Evolutionary conservation across 345 rosid species (phyloP).

Genomic region (Salix purpurea): DNA sequence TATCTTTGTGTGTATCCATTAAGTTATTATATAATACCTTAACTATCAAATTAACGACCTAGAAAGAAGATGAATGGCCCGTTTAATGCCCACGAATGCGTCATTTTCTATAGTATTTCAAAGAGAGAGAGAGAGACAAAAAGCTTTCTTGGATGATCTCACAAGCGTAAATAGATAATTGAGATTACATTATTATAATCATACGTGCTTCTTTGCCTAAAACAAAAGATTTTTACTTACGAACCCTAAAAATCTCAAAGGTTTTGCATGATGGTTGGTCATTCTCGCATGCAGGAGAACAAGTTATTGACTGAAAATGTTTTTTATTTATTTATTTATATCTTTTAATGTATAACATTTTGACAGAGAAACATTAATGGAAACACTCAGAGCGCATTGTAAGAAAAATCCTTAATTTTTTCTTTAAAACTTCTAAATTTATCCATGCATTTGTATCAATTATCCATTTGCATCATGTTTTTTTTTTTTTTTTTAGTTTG

Average conservation of each 20-base stretch:
- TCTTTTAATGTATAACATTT: neutral
- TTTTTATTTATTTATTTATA: too few relatives aligned
- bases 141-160: neutral
- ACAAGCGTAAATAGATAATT: neutral
- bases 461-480: too few relatives aligned
- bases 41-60: slow-evolving; percentile 29
- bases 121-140: neutral
- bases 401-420: too few relatives aligned
- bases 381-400: too few relatives aligned
- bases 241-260: neutral
- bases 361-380: too few relatives aligned
- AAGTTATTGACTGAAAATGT: neutral
- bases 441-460: too few relatives aligned
- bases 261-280: neutral
- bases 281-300: too few relatives aligned
- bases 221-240: too few relatives aligned
- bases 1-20: neutral
- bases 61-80: neutral
- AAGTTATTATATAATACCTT: slow-evolving; percentile 1
- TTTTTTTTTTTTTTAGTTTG: too few relatives aligned
- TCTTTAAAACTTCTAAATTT: too few relatives aligned
- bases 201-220: neutral
- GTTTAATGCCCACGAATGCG: too few relatives aligned
- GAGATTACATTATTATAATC: neutral
- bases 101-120: too few relatives aligned